Evolutionary conservation across 306 rosid genomes (phyloP), one percentile per base, ranked within the genome.

Genomic region (Lathyrus tuberosus): DNA sequence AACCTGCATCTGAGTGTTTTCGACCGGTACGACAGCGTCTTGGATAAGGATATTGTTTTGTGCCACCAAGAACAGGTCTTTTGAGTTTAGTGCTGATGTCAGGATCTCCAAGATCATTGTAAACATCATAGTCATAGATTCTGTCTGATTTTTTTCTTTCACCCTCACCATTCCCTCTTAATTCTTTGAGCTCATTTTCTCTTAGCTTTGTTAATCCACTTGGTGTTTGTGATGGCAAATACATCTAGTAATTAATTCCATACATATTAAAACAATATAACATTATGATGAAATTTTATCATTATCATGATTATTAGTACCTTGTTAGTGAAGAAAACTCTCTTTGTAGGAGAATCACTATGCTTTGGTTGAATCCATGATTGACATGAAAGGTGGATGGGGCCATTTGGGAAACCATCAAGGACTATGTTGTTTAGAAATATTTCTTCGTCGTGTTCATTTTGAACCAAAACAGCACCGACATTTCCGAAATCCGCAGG

Each of bases 71-170:
- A 38, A 82, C 79, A 12, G 96, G 86, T 22, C 96, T 79, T 42
- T 42, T 44, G 58, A 81, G 82, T 1, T 73, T 60, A 56, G 13
- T 7, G 10, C 43, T 33, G 16, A 41, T 13, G n/a, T 81, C 95
- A 33, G 96, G 96, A 35, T 87, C 67, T 0, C 95, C 96, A 51
- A 88, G 77, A 22, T 90, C 96, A 24, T 88, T 86, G 65, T 90
- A 90, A 0, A 84, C 71, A 75, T 84, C 95, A 64, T 90, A 90
- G 37, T 90, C 96, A 33, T 90, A 90, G 12, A 86, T 81, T 72
- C 92, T 88, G 15, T 90, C 91, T 0, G n/a, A 14, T 3, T 65
- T 69, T 35, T 84, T 82, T 3, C 88, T 64, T 24, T 87, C 85
- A 58, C 87, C 96, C 76, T 81, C 52, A 0, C 91, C 95, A 16